phyloP scores from a whole-genome alignment of 768 basidiomycete genomes.

The Chalciporus chontae region DNA sequence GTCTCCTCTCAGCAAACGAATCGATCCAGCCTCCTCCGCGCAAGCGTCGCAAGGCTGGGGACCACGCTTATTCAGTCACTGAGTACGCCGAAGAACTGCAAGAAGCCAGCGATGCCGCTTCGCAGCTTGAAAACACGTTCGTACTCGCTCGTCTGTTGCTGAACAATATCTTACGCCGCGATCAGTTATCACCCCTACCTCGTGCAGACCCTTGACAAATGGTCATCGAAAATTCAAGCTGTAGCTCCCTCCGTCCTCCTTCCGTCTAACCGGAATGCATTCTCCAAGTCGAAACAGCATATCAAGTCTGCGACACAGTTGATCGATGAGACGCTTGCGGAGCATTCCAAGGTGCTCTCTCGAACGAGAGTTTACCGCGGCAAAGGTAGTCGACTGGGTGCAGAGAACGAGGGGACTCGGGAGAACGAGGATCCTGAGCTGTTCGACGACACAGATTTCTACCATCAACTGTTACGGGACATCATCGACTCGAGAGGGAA shows the following conservation, averaged over 20 bases:
- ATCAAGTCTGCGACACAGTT: constrained; percentile 68
- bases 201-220: constrained; percentile 80
- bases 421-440: constrained; percentile 43
- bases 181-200: constrained; percentile 64
- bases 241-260: constrained; percentile 78
- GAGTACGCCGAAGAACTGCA: constrained; percentile 31
- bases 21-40: constrained; percentile 45
- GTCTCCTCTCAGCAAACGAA: constrained; percentile 46
- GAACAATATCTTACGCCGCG: constrained; percentile 4
- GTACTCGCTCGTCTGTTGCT: constrained; percentile 20
- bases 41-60: constrained; percentile 51
- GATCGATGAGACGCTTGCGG: constrained; percentile 68
- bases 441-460: constrained; percentile 92
- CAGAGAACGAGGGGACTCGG: constrained; percentile 32
- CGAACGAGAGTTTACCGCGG: constrained; percentile 59
- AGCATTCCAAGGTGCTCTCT: constrained; percentile 54
- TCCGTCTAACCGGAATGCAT: constrained; percentile 67
- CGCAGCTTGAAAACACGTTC: constrained; percentile 52
- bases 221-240: constrained; percentile 94
- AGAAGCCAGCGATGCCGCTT: constrained; percentile 40
- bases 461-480: constrained; percentile 87
- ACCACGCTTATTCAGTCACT: constrained; percentile 3
- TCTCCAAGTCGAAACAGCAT: constrained; percentile 54
- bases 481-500: constrained; percentile 71
- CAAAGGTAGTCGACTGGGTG: constrained; percentile 44